Conservation (phyloP, 2,329 filamentous ascomycete genomes). For the Lomentospora prolificans region DNA sequence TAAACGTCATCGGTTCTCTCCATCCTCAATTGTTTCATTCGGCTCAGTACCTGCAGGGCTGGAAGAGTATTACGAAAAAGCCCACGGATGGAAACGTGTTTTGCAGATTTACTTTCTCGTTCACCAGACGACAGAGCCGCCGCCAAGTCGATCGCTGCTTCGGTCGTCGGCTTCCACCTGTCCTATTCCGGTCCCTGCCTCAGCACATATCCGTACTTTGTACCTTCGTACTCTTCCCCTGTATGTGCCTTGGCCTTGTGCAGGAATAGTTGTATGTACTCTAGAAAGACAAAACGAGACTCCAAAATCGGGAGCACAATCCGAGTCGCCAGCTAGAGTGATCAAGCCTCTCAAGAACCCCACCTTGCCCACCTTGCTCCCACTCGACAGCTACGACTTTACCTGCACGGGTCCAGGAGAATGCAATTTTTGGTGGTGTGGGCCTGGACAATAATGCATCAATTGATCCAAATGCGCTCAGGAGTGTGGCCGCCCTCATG, state of each 20-base stretch:
- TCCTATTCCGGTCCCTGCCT: background rate
- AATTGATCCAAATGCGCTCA: background rate
- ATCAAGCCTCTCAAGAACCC: background rate
- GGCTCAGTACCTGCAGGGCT: background rate
- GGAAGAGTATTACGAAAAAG: no score
- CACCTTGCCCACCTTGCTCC: background rate
- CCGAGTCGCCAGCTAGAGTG: background rate
- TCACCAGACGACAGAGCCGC: background rate
- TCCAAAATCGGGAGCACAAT: background rate
- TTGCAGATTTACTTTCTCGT: no score
- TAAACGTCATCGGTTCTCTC: background rate
- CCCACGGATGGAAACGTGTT: no score
- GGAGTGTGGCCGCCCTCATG: background rate
- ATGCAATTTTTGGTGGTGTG: background rate
- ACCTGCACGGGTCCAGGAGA: slow-evolving; percentile 3
- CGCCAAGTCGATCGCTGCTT: background rate
- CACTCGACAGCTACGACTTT: background rate
- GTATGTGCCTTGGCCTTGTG: no score
- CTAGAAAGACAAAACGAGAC: no score
- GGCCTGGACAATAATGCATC: background rate
- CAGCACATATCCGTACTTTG: background rate
- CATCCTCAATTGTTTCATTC: background rate
- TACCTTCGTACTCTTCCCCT: no score
- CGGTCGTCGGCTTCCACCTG: background rate
- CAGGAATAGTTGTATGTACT: no score